Percentiles rank a stretch among this genome's conserved stretches.
phyloP scores from a whole-genome alignment of 2,329 filamentous ascomycete genomes.

The Pseudocercospora fuligena region DNA sequence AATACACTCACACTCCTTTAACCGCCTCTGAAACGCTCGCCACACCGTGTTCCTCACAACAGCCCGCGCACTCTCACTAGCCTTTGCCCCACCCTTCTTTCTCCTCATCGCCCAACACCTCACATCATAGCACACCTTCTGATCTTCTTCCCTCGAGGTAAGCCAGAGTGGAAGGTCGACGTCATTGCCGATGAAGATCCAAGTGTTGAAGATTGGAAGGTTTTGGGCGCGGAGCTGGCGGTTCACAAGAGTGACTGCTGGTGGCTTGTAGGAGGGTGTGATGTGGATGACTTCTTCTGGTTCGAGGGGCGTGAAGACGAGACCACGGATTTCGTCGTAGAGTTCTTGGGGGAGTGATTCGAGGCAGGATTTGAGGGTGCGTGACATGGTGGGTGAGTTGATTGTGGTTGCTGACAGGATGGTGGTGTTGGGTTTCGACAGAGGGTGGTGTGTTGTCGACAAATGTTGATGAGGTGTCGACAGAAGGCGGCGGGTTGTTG shows the following conservation, averaged over 20 bases:
- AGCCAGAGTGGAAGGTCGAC: background rate
- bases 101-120: background rate
- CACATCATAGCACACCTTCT: background rate
- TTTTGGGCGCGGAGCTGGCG: background rate
- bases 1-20: background rate
- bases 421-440: background rate
- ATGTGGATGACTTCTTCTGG: background rate
- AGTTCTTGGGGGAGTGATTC: background rate
- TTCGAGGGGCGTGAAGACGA: background rate
- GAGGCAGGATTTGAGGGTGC: background rate
- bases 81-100: background rate
- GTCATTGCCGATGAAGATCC: background rate
- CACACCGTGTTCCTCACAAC: background rate
- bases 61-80: background rate
- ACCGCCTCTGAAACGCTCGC: background rate
- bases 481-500: background rate
- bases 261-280: background rate
- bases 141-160: background rate
- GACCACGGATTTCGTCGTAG: background rate
- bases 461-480: background rate
- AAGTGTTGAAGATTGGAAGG: background rate
- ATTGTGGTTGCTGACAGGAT: background rate
- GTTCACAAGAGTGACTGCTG: background rate
- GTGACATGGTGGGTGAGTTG: background rate
- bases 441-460: background rate